Evolutionary conservation across 139 green algal species (phyloP), one percentile per base, ranked within the genome.

Genomic region (Dunaliella sp.): DNA sequence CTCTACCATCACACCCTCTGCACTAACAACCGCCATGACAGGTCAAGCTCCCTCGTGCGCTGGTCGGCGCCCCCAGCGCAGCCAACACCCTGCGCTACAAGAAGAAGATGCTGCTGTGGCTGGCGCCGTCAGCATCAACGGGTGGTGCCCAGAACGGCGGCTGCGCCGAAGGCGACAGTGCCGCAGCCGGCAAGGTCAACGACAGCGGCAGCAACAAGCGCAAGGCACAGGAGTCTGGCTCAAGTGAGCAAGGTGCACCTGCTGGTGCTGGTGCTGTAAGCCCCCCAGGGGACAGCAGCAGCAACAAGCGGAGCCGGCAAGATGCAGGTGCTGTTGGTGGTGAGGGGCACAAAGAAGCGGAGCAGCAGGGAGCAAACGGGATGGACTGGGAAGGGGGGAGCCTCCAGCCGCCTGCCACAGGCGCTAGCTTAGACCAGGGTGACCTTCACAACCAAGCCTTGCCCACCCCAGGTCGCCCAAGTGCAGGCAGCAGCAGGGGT

Each of bases 71-170:
- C 7, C 72, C 80, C 0, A 35, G 84, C 12, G 1, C 75, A 3
- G 73, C 73, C 32, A 12, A 30, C 38, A 77, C 82, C 0, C 86
- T 94, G 57, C 88, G 91, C 31, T 94, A 94, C 85, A 94, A 94
- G 86, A 92, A 93, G 85, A 94, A 94, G 88, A 92, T 94, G 91
- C 25, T 90, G 37, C 79, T 93, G 87, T 94, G 87, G 87, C 34
- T 3, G 16, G 78, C 78, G 32, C 3, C 34, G 24, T 34, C 78
- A 83, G 34, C 34, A 38, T 25, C 31, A 57, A 33, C 78, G 65
- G 35, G 35, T 34, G 35, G 30, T 12, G 74, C 12, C 7, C 12
- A 12, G 3, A 22, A 3, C 21, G 74, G 74, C 21, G 74, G 74
- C 25, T 12, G 3, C 3, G 74, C 12, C 21, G 30, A 33, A 3